Evolutionary conservation across 768 basidiomycete species (phyloP), one percentile per base, ranked within the genome.

Genomic region (Lentinula sp.): DNA sequence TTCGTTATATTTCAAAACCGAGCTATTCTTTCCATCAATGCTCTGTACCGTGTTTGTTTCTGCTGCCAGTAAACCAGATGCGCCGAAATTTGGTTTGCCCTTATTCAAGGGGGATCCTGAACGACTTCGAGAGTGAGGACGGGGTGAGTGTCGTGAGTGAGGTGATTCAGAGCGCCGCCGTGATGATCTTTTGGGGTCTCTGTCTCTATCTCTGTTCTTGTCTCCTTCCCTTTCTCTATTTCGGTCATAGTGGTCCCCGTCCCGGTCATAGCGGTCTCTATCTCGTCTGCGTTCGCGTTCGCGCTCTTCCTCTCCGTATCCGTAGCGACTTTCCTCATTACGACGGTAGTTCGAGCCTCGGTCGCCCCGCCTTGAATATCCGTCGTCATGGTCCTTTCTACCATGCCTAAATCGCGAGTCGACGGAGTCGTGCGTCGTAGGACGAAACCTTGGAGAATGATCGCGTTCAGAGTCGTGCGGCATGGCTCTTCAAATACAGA

Each of bases 1-100:
- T 73, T 99, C 97, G 64, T 98, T 95, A 72, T 99, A 99, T 73
- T 98, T 99, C 64, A 99, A 78, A 48, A 97, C 84, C 5, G 89
- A 88, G 66, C 78, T 86, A 55, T 65, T 63, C 55, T 84, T 84
- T n/a, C 91, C 93, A 69, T 92, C 87, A 6, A 78, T 75, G 35
- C 84, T 80, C 65, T 84, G 82, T 46, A 95, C 87, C 1, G 92
- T 94, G 69, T 99, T 98, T 2, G 97, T 98, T 69, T 92, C 97
- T 4, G 96, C 96, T 0, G 96, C 97, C 40, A 99, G 83, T 6
- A 96, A 78, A 11, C 97, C 97, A 18, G 94, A 97, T 4, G 83
- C 82, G 15, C 76, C 82, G 70, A 96, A 98, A 70, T 97, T 95
- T 9, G 97, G 95, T 75, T 96, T 94, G 5, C 84, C 76, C 68